Evolutionary conservation across 345 rosid species (phyloP), one percentile per base, ranked within the genome.

Genomic region (Syzygium oleosum): DNA sequence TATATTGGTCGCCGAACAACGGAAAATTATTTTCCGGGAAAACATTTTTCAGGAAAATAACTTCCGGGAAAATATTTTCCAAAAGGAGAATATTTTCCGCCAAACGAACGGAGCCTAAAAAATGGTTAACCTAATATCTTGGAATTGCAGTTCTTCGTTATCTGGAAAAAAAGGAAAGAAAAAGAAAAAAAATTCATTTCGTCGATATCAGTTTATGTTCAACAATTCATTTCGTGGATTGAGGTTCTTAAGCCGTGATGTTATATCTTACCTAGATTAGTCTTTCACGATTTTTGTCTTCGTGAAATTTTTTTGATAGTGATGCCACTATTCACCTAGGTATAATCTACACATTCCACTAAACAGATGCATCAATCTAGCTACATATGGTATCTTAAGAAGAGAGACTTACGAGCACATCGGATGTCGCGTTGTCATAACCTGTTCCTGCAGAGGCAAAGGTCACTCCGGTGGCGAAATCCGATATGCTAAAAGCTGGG

Each of bases 401-500:
- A 83, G 51, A n/a, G 17, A 29, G 87, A 87, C 94, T 91, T 88
- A 95, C 96, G 46, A 95, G 94, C 23, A 94, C 92, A 85, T 88
- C 87, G 13, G 96, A 92, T 38, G 97, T 95, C 46, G 92, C 90
- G 51, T 94, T 95, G 87, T 95, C 96, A 59, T 85, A 94, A n/a
- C 96, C 96, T 14, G 94, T 90, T 1, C 92, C 96, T 1, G 96
- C 95, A 2, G 97, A 95, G 52, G 96, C 97, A 23, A 95, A 95
- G 87, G 92, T 91, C 68, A 95, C 95, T 21, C 97, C 97, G 13
- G 93, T 90, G 41, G 94, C 94, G 73, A 95, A 94, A 58, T 95
- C 95, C 1, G 94, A 90, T 14, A 94, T 94, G 41, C 77, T 89
- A 12, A 88, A 92, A 8, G 88, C 59, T 2, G 96, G 95, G 89